These are phyloP conservation scores for Chiua virens DNA, from an alignment of 768 basidiomycete species.

Conservation along the genomic window DNA sequence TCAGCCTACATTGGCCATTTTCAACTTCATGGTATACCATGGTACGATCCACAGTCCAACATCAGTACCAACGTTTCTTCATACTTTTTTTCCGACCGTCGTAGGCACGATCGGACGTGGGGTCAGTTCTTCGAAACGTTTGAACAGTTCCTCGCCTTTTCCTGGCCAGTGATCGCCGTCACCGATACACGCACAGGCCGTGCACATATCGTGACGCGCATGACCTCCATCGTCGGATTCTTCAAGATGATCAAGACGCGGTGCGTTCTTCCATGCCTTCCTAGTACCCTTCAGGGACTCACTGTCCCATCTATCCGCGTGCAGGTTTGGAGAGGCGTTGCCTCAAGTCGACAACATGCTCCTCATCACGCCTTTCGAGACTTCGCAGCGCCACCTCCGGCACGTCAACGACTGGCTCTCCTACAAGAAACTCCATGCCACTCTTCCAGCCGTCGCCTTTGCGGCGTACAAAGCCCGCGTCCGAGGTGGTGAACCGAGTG, in stretches of 20 bases:
- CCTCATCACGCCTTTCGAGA: constrained; percentile 68
- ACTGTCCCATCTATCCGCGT: neutral
- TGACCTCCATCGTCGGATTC: constrained; percentile 70
- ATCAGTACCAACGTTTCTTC: neutral
- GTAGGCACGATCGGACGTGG: constrained; percentile 81
- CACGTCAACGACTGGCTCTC: constrained; percentile 64
- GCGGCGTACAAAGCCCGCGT: constrained; percentile 66
- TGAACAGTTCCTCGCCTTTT: constrained; percentile 76
- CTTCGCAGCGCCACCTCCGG: constrained; percentile 63
- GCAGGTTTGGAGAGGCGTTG: constrained; percentile 71
- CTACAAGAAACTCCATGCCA: constrained; percentile 69
- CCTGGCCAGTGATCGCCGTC: constrained; percentile 79
- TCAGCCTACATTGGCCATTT: constrained; percentile 81
- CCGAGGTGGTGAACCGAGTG: constrained; percentile 61
- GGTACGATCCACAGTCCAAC: constrained; percentile 38
- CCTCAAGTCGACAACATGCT: constrained; percentile 74
- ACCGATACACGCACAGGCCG: constrained; percentile 71
- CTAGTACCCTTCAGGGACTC: neutral
- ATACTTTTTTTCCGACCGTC: neutral
- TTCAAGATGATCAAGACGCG: constrained; percentile 85
- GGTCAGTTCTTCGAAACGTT: constrained; percentile 76
- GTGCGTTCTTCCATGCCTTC: constrained; percentile 31
- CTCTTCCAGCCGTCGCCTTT: constrained; percentile 67
- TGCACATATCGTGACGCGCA: constrained; percentile 78
- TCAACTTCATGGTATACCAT: constrained; percentile 65